Percentiles rank a stretch among this genome's conserved stretches.
Conservation (phyloP, 331 rosid genomes). For the Pyrus hybrid region DNA sequence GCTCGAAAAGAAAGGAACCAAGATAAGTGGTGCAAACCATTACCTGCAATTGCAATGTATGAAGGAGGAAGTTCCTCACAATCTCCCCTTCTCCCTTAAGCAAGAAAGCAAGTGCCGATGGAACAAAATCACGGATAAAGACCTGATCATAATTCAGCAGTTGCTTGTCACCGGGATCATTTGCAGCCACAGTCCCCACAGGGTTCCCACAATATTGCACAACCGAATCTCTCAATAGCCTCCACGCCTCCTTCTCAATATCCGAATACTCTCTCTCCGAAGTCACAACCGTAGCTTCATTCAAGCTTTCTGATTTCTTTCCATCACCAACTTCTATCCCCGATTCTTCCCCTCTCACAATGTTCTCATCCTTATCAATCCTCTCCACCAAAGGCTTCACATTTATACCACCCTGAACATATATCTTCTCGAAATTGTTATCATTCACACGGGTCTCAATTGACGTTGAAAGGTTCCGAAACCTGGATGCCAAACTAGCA, state of each 20-base stretch:
- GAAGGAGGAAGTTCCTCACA: slow-evolving; percentile 83
- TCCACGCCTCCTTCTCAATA: slow-evolving; percentile 79
- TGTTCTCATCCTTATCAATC: slow-evolving; percentile 44
- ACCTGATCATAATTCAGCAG: slow-evolving; percentile 87
- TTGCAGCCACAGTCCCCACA: slow-evolving; percentile 89
- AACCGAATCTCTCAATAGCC: slow-evolving; percentile 54
- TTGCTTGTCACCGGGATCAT: slow-evolving; percentile 52
- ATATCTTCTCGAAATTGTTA: slow-evolving; percentile 47
- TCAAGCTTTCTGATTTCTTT: slow-evolving; percentile 22
- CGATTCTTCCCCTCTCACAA: slow-evolving; percentile 28
- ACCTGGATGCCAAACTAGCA: slow-evolving; percentile 31
- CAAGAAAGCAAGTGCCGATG: slow-evolving; percentile 94
- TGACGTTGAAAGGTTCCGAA: slow-evolving; percentile 42
- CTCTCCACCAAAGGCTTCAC: slow-evolving; percentile 52
- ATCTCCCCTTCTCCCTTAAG: slow-evolving; percentile 79
- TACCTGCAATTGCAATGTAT: slow-evolving; percentile 96
- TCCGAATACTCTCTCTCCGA: slow-evolving; percentile 35
- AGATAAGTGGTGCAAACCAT: neutral
- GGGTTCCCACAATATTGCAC: slow-evolving; percentile 78
- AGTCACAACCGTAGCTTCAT: slow-evolving; percentile 23
- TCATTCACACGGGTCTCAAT: slow-evolving; percentile 43
- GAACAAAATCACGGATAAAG: slow-evolving; percentile 75
- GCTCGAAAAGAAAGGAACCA: neutral
- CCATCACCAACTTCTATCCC: slow-evolving; percentile 26
- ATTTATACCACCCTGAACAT: slow-evolving; percentile 46